phyloP scores from a whole-genome alignment of 2,329 filamentous ascomycete genomes.

The Fusarium dimerum region DNA sequence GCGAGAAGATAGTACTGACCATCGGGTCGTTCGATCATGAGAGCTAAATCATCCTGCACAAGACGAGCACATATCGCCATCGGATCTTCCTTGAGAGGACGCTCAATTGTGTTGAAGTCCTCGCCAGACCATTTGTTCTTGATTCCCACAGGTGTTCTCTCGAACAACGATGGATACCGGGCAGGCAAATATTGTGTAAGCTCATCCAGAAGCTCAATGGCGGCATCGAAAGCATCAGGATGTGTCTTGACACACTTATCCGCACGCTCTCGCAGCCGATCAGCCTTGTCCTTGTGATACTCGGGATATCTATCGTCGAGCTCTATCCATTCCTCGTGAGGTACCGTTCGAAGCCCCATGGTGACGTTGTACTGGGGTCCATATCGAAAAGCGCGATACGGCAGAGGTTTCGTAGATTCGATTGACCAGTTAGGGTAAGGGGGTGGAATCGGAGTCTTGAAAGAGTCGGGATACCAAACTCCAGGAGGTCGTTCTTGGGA shows the following conservation, averaged over 20 bases:
- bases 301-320: conserved; percentile 77
- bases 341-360: conserved; percentile 72
- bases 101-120: conserved; percentile 64
- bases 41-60: conserved; percentile 78
- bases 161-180: conserved; percentile 73
- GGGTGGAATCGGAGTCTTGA: conserved; percentile 57
- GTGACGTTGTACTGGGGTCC: conserved; percentile 76
- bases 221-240: conserved; percentile 69
- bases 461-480: conserved; percentile 34
- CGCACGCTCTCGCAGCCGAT: conserved; percentile 67
- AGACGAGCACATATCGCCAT: conserved; percentile 74
- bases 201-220: conserved; percentile 76
- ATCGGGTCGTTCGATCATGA: conserved; percentile 77
- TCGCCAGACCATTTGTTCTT: conserved; percentile 73
- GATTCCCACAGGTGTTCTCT: conserved; percentile 63
- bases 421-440: conserved; percentile 72
- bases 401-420: conserved; percentile 68
- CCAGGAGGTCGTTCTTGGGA: conserved; percentile 10
- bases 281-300: conserved; percentile 71
- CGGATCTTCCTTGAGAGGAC: conserved; percentile 72
- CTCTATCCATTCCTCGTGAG: conserved; percentile 79
- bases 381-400: conserved; percentile 77
- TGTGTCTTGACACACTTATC: conserved; percentile 68
- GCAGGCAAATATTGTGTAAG: conserved; percentile 69
- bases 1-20: conserved; percentile 81